phyloP scores from a whole-genome alignment of 2,329 filamentous ascomycete genomes.

The Penicillium glabrum region DNA sequence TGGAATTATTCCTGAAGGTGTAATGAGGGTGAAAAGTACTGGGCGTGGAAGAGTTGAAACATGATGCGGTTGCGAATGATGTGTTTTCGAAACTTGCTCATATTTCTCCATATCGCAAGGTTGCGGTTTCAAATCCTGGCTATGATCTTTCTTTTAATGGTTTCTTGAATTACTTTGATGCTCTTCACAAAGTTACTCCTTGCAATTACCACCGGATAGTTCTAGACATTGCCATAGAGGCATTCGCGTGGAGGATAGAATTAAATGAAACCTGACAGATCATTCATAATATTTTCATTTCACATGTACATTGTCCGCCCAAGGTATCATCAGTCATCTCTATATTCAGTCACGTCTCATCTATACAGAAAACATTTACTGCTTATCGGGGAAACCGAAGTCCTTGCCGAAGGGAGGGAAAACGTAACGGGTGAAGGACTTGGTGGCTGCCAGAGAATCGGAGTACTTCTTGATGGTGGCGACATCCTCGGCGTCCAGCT shows the following conservation, averaged over 20 bases:
- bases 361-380: not conserved
- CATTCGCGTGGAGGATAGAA: not conserved
- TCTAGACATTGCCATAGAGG: too few relatives aligned
- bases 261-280: not conserved
- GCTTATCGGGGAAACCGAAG: slow-evolving; percentile 72
- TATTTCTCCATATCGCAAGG: too few relatives aligned
- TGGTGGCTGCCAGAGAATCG: slow-evolving; percentile 32
- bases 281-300: not conserved
- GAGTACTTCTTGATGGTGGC: slow-evolving; percentile 39
- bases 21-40: too few relatives aligned
- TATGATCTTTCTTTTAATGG: too few relatives aligned
- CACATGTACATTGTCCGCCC: not conserved
- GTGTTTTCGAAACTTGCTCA: too few relatives aligned
- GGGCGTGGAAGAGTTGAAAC: too few relatives aligned
- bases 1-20: too few relatives aligned
- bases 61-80: too few relatives aligned
- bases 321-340: slow-evolving; percentile 4
- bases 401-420: slow-evolving; percentile 68
- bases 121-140: too few relatives aligned
- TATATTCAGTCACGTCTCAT: not conserved
- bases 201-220: too few relatives aligned
- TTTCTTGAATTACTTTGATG: too few relatives aligned
- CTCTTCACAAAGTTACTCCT: too few relatives aligned
- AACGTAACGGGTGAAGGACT: slow-evolving; percentile 52
- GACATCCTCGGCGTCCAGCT: slow-evolving; percentile 40